Conservation (phyloP, 164 flowering plant species). For the Vitis rotundifolia region DNA sequence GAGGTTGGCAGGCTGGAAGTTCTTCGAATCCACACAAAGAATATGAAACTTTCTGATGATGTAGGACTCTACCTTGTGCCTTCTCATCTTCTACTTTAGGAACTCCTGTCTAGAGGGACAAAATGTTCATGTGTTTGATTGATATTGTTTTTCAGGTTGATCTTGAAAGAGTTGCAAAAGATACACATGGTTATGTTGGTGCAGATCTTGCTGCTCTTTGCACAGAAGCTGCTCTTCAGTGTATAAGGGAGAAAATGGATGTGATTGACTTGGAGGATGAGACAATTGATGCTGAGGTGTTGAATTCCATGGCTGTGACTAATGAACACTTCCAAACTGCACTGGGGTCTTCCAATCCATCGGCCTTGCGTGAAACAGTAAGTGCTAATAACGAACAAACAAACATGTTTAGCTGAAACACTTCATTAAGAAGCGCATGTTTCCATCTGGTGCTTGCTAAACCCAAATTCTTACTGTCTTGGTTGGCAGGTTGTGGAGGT, state of each 20-base stretch:
- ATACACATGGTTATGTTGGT: constrained; percentile 76
- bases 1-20: constrained; percentile 70
- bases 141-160: constrained; percentile 46
- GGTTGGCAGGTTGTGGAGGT: constrained; percentile 65
- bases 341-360: constrained; percentile 58
- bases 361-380: constrained; percentile 72
- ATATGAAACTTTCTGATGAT: constrained; percentile 73
- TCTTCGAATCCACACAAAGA: constrained; percentile 66
- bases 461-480: neutral
- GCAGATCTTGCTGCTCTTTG: constrained; percentile 76
- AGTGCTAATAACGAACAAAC: constrained; percentile 6
- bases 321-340: constrained; percentile 71
- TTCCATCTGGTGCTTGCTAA: no score
- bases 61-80: constrained; percentile 24
- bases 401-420: no score
- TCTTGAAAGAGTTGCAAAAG: constrained; percentile 56
- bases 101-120: neutral
- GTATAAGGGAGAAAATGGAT: constrained; percentile 75
- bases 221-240: constrained; percentile 75
- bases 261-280: constrained; percentile 70
- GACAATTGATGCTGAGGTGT: constrained; percentile 62
- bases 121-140: neutral
- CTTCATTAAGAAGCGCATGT: neutral
- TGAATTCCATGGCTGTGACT: constrained; percentile 74
- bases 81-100: neutral